Conservation (phyloP, 1,284 basidiomycete species). For the Fomitopsis betulina region DNA sequence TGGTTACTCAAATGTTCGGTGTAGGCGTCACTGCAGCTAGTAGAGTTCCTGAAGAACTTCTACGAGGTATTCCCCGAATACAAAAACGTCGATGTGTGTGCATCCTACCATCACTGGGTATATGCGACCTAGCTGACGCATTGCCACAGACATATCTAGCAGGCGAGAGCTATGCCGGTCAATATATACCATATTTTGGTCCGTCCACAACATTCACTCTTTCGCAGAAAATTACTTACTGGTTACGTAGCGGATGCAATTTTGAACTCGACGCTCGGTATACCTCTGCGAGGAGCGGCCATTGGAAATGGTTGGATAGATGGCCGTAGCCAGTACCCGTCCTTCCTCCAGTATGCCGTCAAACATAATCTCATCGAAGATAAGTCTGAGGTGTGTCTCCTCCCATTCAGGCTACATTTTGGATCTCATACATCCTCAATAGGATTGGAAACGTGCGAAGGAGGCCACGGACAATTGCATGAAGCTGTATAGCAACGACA, state of each 20-base stretch:
- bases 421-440: background rate
- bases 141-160: constrained; percentile 77
- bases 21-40: constrained; percentile 78
- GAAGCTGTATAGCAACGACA: constrained; percentile 43
- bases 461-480: constrained; percentile 64
- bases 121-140: constrained; percentile 6
- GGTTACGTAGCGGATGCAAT: constrained; percentile 66
- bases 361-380: constrained; percentile 76
- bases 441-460: constrained; percentile 66
- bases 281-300: constrained; percentile 74
- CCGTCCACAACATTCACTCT: constrained; percentile 16
- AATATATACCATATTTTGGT: constrained; percentile 97
- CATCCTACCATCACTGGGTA: constrained; percentile 15
- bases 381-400: constrained; percentile 56
- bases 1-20: constrained; percentile 7
- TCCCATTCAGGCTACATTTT: background rate
- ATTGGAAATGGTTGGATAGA: constrained; percentile 99
- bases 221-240: background rate
- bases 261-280: constrained; percentile 54
- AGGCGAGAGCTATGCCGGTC: constrained; percentile 97
- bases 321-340: constrained; percentile 82
- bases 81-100: constrained; percentile 80
- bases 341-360: constrained; percentile 86
- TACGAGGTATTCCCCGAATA: constrained; percentile 92
- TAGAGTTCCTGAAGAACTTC: constrained; percentile 85